Percentiles rank a stretch among this genome's conserved stretches.
Evolutionary conservation across 805 yeast species (phyloP).

Genomic region (Suhomyces tanzawaensis): DNA sequence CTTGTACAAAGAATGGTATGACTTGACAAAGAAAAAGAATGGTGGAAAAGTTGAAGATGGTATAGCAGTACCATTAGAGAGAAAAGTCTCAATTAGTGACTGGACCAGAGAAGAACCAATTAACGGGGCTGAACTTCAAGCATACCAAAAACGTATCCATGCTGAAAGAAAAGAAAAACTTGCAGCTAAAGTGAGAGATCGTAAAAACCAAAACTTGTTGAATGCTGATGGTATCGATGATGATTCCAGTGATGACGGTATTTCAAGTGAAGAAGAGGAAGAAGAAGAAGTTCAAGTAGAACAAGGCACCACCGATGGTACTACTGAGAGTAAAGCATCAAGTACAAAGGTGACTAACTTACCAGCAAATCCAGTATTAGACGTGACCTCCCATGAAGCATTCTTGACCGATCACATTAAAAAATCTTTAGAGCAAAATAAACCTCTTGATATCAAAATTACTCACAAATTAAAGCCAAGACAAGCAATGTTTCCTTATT

Average conservation of each 20-base stretch:
- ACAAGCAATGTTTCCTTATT: slow-evolving; percentile 75
- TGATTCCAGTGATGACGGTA: slow-evolving; percentile 34
- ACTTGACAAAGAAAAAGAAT: slow-evolving; percentile 32
- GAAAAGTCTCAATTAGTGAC: slow-evolving; percentile 38
- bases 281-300: slow-evolving; percentile 7
- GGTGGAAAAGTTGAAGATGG: slow-evolving; percentile 56
- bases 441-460: slow-evolving; percentile 54
- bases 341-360: background rate
- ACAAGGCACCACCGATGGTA: slow-evolving; percentile 11
- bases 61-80: slow-evolving; percentile 52
- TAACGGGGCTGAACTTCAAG: slow-evolving; percentile 47
- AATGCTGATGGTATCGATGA: slow-evolving; percentile 35
- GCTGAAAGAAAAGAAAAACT: slow-evolving; percentile 43
- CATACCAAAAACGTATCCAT: slow-evolving; percentile 46
- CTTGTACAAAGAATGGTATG: slow-evolving; percentile 55
- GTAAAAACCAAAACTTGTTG: slow-evolving; percentile 37
- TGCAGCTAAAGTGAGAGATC: slow-evolving; percentile 41
- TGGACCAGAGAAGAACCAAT: slow-evolving; percentile 50
- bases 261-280: slow-evolving; percentile 26
- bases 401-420: slow-evolving; percentile 37
- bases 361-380: slow-evolving; percentile 18
- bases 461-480: slow-evolving; percentile 45
- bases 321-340: slow-evolving; percentile 3
- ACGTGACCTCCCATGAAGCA: slow-evolving; percentile 40
- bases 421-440: slow-evolving; percentile 37